Percentiles rank a stretch among this genome's conserved stretches.
These are phyloP conservation scores for Rhinocladiella similis DNA, from an alignment of 2,329 filamentous ascomycete species.

Conservation along the genomic window DNA sequence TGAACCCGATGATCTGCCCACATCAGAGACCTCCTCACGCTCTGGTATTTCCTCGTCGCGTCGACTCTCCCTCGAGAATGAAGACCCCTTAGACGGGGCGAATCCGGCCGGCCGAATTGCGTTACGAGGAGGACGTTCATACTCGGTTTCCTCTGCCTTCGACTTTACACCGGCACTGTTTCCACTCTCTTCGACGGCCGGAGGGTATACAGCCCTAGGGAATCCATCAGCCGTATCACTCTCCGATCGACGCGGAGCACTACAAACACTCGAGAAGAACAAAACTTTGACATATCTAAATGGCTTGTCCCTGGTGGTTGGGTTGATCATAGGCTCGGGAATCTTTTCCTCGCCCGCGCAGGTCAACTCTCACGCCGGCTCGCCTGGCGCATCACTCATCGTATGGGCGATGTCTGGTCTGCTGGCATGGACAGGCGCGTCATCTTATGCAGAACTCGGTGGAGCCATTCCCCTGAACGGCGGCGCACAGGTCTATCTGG, in stretches of 20 bases:
- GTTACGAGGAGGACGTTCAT: slow-evolving; percentile 62
- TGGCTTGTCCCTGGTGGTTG: slow-evolving; percentile 85
- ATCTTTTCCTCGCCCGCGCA: slow-evolving; percentile 95
- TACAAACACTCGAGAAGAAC: slow-evolving; percentile 85
- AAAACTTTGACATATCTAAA: slow-evolving; percentile 96
- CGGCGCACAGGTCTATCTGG: slow-evolving; percentile 87
- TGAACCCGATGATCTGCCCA: slow-evolving; percentile 57
- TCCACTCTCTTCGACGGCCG: slow-evolving; percentile 79
- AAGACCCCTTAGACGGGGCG: slow-evolving; percentile 67
- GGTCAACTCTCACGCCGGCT: slow-evolving; percentile 88
- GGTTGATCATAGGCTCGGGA: slow-evolving; percentile 91
- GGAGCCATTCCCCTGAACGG: slow-evolving; percentile 95
- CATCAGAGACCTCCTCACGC: slow-evolving; percentile 69
- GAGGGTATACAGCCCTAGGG: slow-evolving; percentile 81
- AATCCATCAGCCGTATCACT: slow-evolving; percentile 61
- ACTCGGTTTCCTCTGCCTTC: slow-evolving; percentile 89
- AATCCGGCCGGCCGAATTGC: slow-evolving; percentile 54
- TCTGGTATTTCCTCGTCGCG: slow-evolving; percentile 93
- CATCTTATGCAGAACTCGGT: slow-evolving; percentile 92
- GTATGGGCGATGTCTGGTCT: slow-evolving; percentile 91
- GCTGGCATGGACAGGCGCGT: slow-evolving; percentile 91
- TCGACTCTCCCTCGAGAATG: slow-evolving; percentile 81
- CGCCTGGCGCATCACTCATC: slow-evolving; percentile 84
- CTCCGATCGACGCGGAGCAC: slow-evolving; percentile 55
- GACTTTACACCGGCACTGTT: slow-evolving; percentile 94